These are phyloP conservation scores for Reutealis trisperma DNA, from an alignment of 345 rosid genomes.

Conservation along the genomic window DNA sequence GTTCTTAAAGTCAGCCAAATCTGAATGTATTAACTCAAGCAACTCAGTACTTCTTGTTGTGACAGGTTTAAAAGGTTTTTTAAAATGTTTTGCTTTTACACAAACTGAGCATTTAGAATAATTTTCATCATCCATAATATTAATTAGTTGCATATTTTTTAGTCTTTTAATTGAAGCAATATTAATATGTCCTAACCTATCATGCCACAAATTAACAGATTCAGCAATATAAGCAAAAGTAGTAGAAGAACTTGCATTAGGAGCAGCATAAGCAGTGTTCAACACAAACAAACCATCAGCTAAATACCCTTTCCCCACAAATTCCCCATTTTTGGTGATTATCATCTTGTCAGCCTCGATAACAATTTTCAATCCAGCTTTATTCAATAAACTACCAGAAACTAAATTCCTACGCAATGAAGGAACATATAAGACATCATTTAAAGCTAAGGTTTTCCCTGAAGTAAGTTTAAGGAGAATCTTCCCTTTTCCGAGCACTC, in stretches of 20 bases:
- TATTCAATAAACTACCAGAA: not conserved
- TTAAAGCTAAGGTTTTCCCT: not conserved
- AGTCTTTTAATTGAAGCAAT: not conserved
- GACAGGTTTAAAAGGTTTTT: not conserved
- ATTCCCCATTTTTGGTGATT: not conserved
- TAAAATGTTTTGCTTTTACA: not conserved
- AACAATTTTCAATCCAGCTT: not conserved
- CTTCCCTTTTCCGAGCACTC: not conserved
- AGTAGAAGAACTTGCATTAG: not conserved
- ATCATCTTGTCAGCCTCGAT: not conserved
- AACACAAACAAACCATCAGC: not conserved
- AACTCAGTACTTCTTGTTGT: not conserved
- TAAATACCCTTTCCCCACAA: conserved; percentile 1
- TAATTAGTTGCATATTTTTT: not conserved
- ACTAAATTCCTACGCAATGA: not conserved
- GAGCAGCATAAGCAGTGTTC: not conserved
- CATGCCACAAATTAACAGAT: not conserved
- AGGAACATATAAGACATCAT: not conserved
- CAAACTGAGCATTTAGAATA: not conserved
- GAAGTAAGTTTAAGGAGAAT: not conserved
- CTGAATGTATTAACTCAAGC: not conserved
- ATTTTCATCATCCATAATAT: too few species aligned
- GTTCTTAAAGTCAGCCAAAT: not conserved
- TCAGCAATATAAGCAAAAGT: not conserved
- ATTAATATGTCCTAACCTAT: not conserved